phyloP scores from a whole-genome alignment of 148 eudicot species.

The Silene uniflora region DNA sequence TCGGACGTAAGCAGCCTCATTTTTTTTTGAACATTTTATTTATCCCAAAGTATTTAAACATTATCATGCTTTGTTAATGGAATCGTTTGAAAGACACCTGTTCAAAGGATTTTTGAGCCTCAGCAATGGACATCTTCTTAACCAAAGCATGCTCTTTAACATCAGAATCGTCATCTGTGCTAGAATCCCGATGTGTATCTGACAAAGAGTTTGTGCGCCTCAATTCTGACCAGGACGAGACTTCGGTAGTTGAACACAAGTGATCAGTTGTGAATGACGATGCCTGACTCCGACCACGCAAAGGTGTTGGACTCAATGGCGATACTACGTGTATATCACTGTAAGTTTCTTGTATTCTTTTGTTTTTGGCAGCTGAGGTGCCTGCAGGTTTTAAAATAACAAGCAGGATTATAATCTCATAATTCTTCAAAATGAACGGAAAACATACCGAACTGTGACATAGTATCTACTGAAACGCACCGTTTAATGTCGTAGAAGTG shows the following conservation, averaged over 20 bases:
- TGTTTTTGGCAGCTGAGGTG: background rate
- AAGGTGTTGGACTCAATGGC: constrained; percentile 20
- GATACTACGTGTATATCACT: background rate
- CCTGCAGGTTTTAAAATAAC: background rate
- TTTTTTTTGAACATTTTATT: too few species aligned
- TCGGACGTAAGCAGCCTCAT: too few species aligned
- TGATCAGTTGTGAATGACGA: constrained; percentile 26
- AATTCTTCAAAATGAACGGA: background rate
- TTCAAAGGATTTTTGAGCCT: constrained; percentile 22
- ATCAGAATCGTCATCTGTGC: constrained; percentile 21
- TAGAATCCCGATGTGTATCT: constrained; percentile 21
- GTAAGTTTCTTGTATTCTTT: background rate
- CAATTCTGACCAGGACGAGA: constrained; percentile 28
- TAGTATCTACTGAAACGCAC: constrained; percentile 28
- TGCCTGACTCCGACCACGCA: constrained; percentile 4
- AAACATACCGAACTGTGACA: background rate
- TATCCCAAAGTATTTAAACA: background rate
- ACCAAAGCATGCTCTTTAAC: constrained; percentile 9
- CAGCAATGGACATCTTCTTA: constrained; percentile 13
- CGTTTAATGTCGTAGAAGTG: constrained; percentile 31
- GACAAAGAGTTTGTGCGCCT: constrained; percentile 29
- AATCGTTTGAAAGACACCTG: constrained; percentile 23
- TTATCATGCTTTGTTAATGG: background rate
- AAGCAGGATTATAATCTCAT: background rate
- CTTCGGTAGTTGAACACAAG: constrained; percentile 15